A percentile compares a stretch with the other conserved stretches of the same genome.
phyloP scores from a whole-genome alignment of 495 filamentous ascomycete genomes.

The Usnea hakonensis region DNA sequence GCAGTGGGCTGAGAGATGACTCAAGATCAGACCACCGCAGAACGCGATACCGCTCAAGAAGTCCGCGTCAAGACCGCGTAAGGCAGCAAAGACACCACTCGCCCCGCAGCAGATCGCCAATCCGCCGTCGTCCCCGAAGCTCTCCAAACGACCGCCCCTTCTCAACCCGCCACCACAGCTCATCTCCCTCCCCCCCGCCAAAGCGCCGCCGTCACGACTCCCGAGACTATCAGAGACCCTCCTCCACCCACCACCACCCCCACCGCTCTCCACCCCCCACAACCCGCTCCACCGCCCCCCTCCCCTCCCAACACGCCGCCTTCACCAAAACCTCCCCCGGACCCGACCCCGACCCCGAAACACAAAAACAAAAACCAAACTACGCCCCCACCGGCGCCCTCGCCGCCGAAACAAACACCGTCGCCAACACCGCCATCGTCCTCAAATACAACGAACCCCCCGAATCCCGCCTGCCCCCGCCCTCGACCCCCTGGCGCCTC shows the following conservation, averaged over 20 bases:
- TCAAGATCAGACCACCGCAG: constrained; percentile 7
- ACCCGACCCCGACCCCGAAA: constrained; percentile 23
- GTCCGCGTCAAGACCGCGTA: background rate
- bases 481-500: constrained; percentile 73
- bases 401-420: constrained; percentile 80
- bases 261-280: constrained; percentile 19
- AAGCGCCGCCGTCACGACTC: constrained; percentile 10
- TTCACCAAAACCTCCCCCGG: constrained; percentile 49
- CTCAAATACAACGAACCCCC: constrained; percentile 95
- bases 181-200: constrained; percentile 16
- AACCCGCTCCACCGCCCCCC: constrained; percentile 44
- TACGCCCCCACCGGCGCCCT: constrained; percentile 72
- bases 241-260: constrained; percentile 31
- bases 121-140: constrained; percentile 20
- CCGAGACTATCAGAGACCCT: background rate
- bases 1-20: background rate
- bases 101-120: constrained; percentile 22
- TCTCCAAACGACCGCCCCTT: constrained; percentile 25
- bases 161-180: constrained; percentile 27
- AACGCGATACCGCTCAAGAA: background rate
- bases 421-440: constrained; percentile 55
- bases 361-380: constrained; percentile 78
- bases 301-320: constrained; percentile 65
- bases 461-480: constrained; percentile 80
- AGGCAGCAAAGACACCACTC: background rate